A percentile compares a stretch with the other conserved stretches of the same genome.
phyloP scores from a whole-genome alignment of 2,329 filamentous ascomycete species.

The Beauveria asiatica region DNA sequence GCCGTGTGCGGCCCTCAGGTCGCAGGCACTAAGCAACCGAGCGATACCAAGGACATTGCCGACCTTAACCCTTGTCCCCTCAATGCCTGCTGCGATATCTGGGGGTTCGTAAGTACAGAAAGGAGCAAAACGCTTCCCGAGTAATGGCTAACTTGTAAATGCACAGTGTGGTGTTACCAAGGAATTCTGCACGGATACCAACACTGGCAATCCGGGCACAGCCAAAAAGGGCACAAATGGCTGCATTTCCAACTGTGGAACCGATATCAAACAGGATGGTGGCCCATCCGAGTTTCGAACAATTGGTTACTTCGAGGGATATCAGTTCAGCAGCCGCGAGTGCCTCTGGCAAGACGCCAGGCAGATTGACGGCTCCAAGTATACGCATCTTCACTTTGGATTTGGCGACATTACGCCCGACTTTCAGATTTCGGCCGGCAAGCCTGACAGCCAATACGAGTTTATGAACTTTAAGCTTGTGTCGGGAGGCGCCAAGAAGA shows the following conservation, averaged over 20 bases:
- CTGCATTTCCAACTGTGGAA: conserved; percentile 7
- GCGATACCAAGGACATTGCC: conserved; percentile 11
- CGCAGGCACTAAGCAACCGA: conserved; percentile 16
- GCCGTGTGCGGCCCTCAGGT: conserved; percentile 18
- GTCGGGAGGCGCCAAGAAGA: conserved; percentile 20
- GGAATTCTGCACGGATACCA: conserved; percentile 26
- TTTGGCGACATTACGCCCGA: conserved; percentile 17
- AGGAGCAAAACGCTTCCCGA: no score
- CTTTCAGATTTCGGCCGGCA: conserved; percentile 9
- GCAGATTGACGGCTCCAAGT: conserved; percentile 13
- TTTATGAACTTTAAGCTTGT: no score
- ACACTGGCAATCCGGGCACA: conserved; percentile 10
- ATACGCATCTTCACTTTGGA: conserved; percentile 19
- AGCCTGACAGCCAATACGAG: no score
- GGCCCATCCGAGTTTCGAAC: not conserved
- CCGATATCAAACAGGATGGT: conserved; percentile 6
- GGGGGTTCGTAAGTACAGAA: conserved; percentile 18
- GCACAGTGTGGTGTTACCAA: conserved; percentile 29
- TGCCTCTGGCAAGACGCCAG: conserved; percentile 19
- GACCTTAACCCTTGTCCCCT: conserved; percentile 23
- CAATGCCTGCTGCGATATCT: conserved; percentile 25
- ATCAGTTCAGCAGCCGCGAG: not conserved
- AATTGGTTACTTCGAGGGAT: conserved; percentile 18
- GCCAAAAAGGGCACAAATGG: conserved; percentile 8
- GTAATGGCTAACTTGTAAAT: no score